These are phyloP conservation scores for Pichia paraexigua DNA, from an alignment of 805 yeast genomes.

Conservation along the genomic window DNA sequence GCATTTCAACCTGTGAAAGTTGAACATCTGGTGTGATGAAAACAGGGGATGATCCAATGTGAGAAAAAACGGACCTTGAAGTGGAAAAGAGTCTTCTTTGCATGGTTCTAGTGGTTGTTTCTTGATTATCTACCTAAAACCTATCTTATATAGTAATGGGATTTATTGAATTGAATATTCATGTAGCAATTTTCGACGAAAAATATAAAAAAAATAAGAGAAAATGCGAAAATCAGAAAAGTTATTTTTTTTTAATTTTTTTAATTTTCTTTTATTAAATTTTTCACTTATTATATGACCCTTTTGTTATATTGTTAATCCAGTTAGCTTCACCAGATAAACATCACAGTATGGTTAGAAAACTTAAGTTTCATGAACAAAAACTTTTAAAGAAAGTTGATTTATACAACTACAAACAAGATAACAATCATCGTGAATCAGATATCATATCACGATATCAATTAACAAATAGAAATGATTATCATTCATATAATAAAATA, in stretches of 20 bases:
- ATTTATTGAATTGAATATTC: not conserved
- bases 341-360: conserved; percentile 56
- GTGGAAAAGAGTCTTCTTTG: conserved; percentile 30
- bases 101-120: not conserved
- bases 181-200: not conserved
- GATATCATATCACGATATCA: conserved; percentile 94
- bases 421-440: conserved; percentile 90
- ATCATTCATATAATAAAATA: conserved; percentile 84
- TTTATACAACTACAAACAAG: conserved; percentile 96
- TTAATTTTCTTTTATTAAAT: not conserved
- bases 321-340: no score
- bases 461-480: conserved; percentile 90
- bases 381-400: conserved; percentile 92
- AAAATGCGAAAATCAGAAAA: not conserved
- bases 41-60: conserved; percentile 78
- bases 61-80: conserved; percentile 35
- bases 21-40: conserved; percentile 55
- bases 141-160: no score
- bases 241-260: not conserved
- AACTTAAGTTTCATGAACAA: conserved; percentile 91
- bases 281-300: not conserved
- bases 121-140: no score
- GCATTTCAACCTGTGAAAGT: conserved; percentile 38
- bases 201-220: not conserved
- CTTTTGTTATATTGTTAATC: not conserved